Base-by-base conservation (phyloP, 176 grass and related monocot genomes). In the Avena sativa region DNA sequence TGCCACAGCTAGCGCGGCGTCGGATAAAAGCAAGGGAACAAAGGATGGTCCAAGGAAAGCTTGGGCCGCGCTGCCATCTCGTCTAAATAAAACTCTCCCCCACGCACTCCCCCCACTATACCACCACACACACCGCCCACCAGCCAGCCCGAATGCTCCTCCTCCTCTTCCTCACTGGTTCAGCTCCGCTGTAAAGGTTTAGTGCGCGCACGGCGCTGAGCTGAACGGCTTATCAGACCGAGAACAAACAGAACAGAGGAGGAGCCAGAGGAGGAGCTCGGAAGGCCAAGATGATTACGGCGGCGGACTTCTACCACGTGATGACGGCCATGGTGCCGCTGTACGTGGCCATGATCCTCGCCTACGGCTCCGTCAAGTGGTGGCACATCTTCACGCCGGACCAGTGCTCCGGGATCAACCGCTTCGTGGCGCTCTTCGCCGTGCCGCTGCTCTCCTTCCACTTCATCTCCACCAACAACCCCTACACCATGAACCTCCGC, bases 361-460 rank as follows among this genome's bases (percentile, higher is more conserved):
- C 97, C 15, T 99, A 99, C 81, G 97, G 97, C 9, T 93, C 91
- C 62, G 97, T 99, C 79, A 94, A 95, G 80, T 99, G 97, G 97
- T 99, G 97, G 97, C 83, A 78, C 89, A 99, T 99, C 74, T 99
- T 99, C 89, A 86, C 97, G 48, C 97, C 97, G 5, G 97, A 99
- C 85, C 97, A 99, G 94, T 99, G 97, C 92, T 99, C 97, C 17
- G 97, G 97, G 51, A 99, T 99, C 83, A 99, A 99, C 94, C 94
- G 97, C 40, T 99, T 99, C 83, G 97, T 99, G 0, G 97, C 97
- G 59, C 97, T 99, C 58, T 99, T 99, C 82, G 97, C 97, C 14
- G 97, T 99, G 12, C 97, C 97, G 51, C 91, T 99, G 13, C 97
- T 99, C 13, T 99, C 97, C 16, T 99, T 99, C 90, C 97, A 99